Evolutionary conservation across 441 rosid species (phyloP).

Genomic region (Gossypium lobatum): DNA sequence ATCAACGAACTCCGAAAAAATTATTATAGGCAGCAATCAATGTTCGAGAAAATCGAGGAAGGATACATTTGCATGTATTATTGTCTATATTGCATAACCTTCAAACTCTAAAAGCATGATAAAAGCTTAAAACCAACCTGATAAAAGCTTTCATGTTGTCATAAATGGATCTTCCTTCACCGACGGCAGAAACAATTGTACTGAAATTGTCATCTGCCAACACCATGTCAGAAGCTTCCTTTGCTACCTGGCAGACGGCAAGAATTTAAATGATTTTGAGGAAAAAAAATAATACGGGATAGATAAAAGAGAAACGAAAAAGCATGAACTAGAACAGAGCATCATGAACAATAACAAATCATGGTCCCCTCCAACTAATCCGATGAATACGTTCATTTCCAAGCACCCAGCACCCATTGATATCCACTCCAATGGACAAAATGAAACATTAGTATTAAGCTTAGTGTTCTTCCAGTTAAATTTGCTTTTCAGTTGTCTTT

Average conservation of each 20-base stretch:
- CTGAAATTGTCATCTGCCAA: slow-evolving; percentile 48
- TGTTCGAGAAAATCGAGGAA: not conserved
- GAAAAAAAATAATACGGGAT: not conserved
- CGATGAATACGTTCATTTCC: not conserved
- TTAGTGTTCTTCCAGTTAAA: not conserved
- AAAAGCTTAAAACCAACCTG: slow-evolving; percentile 21
- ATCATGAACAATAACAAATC: not conserved
- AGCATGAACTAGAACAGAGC: not conserved
- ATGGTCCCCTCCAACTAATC: not conserved
- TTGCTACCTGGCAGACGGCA: slow-evolving; percentile 34
- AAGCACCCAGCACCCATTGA: not conserved
- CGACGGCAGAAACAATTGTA: slow-evolving; percentile 42
- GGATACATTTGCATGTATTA: not conserved
- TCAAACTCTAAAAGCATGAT: not conserved
- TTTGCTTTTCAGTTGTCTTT: not conserved
- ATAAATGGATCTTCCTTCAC: slow-evolving; percentile 47
- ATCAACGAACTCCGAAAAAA: not conserved
- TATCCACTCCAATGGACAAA: not conserved
- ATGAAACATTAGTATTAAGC: not conserved
- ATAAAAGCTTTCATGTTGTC: slow-evolving; percentile 50
- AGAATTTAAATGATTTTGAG: not conserved
- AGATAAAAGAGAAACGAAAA: not conserved
- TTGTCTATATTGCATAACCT: not conserved
- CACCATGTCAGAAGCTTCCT: slow-evolving; percentile 53
- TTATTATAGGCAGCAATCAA: not conserved